phyloP scores from a whole-genome alignment of 192 early-diverging fungal genomes.

The Coemansia sp. region DNA sequence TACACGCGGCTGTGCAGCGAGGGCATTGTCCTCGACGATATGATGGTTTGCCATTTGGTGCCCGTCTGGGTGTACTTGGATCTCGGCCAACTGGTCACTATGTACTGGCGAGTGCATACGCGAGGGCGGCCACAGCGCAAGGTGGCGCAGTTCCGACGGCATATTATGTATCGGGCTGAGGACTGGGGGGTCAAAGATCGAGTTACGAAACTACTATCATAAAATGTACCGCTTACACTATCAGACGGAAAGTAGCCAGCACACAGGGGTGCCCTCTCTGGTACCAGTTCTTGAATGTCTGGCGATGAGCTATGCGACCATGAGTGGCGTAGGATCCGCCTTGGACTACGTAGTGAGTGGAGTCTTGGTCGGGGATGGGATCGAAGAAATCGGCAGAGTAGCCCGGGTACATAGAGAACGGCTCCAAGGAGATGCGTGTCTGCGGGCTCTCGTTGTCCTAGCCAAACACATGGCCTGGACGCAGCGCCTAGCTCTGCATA shows the following conservation, averaged over 20 bases:
- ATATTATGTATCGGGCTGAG: constrained; percentile 9
- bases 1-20: constrained; percentile 9
- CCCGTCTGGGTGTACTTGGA: constrained; percentile 20
- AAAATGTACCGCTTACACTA: neutral
- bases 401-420: constrained; percentile 77
- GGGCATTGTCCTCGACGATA: constrained; percentile 12
- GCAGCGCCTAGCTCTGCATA: constrained; percentile 14
- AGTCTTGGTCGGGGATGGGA: constrained; percentile 24
- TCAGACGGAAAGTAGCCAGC: constrained; percentile 71
- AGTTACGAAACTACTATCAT: neutral
- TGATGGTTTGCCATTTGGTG: constrained; percentile 14
- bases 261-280: constrained; percentile 83
- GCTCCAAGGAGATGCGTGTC: constrained; percentile 20
- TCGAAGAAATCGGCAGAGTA: constrained; percentile 94
- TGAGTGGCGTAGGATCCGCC: constrained; percentile 88
- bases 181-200: constrained; percentile 13
- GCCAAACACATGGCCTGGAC: constrained; percentile 59
- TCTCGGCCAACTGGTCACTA: neutral
- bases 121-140: constrained; percentile 5
- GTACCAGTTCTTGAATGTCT: constrained; percentile 88
- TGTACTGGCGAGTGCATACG: constrained; percentile 6
- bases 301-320: constrained; percentile 66
- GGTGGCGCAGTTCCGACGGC: constrained; percentile 2
- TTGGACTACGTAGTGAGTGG: constrained; percentile 75
- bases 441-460: constrained; percentile 89